Percentiles rank a stretch among this genome's conserved stretches.
Conservation (phyloP, 2,329 filamentous ascomycete species). For the Claviceps pazoutovae region DNA sequence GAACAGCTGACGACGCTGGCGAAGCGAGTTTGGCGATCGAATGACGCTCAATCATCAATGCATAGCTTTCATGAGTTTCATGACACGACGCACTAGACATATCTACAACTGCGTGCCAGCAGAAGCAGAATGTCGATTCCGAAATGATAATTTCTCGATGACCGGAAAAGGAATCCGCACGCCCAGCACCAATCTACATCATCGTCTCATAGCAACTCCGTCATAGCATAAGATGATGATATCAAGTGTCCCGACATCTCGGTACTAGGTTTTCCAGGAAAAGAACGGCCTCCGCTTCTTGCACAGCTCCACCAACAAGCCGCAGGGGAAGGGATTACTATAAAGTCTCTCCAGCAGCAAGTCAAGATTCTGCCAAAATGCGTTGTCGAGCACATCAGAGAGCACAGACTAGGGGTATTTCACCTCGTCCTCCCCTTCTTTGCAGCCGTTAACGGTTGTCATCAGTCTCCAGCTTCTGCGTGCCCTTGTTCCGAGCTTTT, state of each 20-base stretch:
- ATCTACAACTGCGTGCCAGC: no score
- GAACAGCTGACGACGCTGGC: conserved; percentile 1
- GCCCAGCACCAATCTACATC: not conserved
- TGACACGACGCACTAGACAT: not conserved
- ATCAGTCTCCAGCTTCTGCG: conserved; percentile 15
- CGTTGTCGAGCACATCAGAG: conserved; percentile 12
- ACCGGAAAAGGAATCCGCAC: not conserved
- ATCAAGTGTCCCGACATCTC: not conserved
- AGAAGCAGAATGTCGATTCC: not conserved
- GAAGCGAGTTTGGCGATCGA: not conserved
- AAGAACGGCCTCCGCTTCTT: not conserved
- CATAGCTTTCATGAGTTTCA: not conserved
- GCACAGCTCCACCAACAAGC: not conserved
- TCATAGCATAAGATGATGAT: not conserved
- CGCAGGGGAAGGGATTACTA: not conserved
- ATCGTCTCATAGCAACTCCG: not conserved
- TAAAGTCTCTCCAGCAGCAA: not conserved
- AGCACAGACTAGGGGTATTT: conserved; percentile 14
- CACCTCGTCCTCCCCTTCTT: conserved; percentile 11
- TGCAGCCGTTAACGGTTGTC: conserved; percentile 9
- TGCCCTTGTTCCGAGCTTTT: conserved; percentile 12
- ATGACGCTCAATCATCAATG: not conserved
- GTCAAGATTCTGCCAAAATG: not conserved
- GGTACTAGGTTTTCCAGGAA: not conserved
- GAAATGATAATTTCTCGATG: no score